Percentiles rank a stretch among this genome's conserved stretches.
These are phyloP conservation scores for Datisca glomerata DNA, from an alignment of 306 rosid genomes.

Conservation along the genomic window DNA sequence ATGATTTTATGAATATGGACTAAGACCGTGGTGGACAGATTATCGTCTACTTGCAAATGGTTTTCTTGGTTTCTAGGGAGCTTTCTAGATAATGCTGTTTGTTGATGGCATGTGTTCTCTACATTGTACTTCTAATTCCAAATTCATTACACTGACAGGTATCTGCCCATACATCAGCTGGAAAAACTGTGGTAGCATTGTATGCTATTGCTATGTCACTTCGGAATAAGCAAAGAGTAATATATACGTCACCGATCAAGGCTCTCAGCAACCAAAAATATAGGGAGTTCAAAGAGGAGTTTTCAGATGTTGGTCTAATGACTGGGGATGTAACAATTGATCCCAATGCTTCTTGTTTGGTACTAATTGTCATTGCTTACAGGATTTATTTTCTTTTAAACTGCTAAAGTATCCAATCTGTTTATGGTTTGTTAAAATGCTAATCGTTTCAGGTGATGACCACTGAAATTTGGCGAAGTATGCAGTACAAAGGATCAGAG, in stretches of 20 bases:
- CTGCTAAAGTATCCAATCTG: background rate
- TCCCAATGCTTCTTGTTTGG: slow-evolving; percentile 92
- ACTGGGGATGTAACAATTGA: slow-evolving; percentile 93
- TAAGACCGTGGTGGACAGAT: no score
- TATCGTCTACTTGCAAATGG: no score
- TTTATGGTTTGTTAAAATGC: background rate
- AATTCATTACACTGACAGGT: slow-evolving; percentile 35
- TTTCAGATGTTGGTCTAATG: slow-evolving; percentile 95
- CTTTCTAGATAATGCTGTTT: background rate
- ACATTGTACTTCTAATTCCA: background rate
- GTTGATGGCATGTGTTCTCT: background rate
- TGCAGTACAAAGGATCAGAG: slow-evolving; percentile 98
- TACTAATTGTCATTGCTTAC: slow-evolving; percentile 1
- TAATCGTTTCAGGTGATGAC: slow-evolving; percentile 71
- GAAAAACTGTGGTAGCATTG: slow-evolving; percentile 79
- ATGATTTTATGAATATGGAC: no score
- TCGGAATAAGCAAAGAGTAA: slow-evolving; percentile 65
- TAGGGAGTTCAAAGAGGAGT: slow-evolving; percentile 82
- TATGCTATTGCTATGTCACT: slow-evolving; percentile 96
- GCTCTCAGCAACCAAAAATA: slow-evolving; percentile 96
- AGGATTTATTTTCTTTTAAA: background rate
- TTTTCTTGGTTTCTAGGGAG: no score
- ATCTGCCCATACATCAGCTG: slow-evolving; percentile 97
- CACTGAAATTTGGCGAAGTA: slow-evolving; percentile 92
- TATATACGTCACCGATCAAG: slow-evolving; percentile 91